phyloP scores from a whole-genome alignment of 2,329 filamentous ascomycete species.

The Colletotrichum tropicicola region DNA sequence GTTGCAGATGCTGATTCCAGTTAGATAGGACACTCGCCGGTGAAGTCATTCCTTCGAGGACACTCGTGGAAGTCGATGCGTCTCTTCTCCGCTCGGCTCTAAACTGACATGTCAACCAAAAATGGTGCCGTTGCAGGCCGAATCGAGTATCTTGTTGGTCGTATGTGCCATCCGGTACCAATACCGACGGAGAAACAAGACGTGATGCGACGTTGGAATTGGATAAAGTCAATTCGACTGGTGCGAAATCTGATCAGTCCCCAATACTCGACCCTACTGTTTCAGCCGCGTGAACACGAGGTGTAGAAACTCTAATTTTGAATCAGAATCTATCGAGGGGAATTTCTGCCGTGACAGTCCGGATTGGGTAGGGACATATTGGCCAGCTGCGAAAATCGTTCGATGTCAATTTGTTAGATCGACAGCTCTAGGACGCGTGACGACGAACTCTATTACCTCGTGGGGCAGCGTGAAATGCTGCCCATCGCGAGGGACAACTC shows the following conservation, averaged over 20 bases:
- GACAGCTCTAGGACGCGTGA: neutral
- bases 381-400: neutral
- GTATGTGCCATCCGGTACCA: neutral
- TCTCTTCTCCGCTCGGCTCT: no score
- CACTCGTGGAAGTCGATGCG: no score
- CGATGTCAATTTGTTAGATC: neutral
- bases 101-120: no score
- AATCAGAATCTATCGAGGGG: neutral
- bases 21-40: neutral
- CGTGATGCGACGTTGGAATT: conserved; percentile 5
- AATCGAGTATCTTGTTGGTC: no score
- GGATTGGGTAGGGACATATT: neutral
- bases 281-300: conserved; percentile 17
- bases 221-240: conserved; percentile 9
- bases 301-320: conserved; percentile 2
- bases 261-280: neutral
- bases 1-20: neutral
- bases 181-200: neutral
- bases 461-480: neutral
- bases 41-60: no score
- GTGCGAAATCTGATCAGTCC: conserved; percentile 11
- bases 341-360: neutral
- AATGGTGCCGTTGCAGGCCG: no score
- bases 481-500: neutral
- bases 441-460: neutral